phyloP scores from a whole-genome alignment of 1,284 basidiomycete species.

The Heliocybe sulcata region DNA sequence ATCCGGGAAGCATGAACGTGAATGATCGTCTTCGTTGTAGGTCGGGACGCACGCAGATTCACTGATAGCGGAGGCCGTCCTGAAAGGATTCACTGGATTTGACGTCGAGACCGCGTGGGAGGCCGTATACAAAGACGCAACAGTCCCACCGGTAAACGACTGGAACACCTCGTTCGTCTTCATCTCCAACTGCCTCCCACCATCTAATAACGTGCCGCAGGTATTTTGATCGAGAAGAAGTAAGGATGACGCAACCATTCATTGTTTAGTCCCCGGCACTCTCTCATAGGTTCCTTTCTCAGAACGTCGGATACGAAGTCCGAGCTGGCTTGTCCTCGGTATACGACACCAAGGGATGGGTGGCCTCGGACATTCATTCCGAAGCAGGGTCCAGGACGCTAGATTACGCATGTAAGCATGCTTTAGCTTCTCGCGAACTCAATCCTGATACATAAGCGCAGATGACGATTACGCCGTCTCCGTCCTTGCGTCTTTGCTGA shows the following conservation, averaged over 20 bases:
- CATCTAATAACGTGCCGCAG: conserved; percentile 20
- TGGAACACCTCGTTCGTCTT: conserved; percentile 39
- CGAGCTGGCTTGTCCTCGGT: conserved; percentile 70
- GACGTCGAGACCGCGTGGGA: conserved; percentile 64
- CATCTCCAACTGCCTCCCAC: not conserved
- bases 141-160: conserved; percentile 60
- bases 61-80: conserved; percentile 70
- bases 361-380: conserved; percentile 74
- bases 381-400: conserved; percentile 74
- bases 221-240: conserved; percentile 73
- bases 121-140: conserved; percentile 73
- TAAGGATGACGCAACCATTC: conserved; percentile 14
- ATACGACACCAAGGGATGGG: conserved; percentile 67
- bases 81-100: conserved; percentile 59
- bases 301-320: conserved; percentile 77
- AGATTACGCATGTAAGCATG: conserved; percentile 64
- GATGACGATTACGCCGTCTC: conserved; percentile 77
- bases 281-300: not conserved
- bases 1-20: no score
- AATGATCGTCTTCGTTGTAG: no score
- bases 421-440: not conserved
- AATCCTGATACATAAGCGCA: conserved; percentile 19
- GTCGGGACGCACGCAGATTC: conserved; percentile 78
- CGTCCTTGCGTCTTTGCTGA: conserved; percentile 48
- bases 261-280: no score